These are phyloP conservation scores for Pyrenochaeta sp. DNA, from an alignment of 2,329 filamentous ascomycete species.

Conservation along the genomic window DNA sequence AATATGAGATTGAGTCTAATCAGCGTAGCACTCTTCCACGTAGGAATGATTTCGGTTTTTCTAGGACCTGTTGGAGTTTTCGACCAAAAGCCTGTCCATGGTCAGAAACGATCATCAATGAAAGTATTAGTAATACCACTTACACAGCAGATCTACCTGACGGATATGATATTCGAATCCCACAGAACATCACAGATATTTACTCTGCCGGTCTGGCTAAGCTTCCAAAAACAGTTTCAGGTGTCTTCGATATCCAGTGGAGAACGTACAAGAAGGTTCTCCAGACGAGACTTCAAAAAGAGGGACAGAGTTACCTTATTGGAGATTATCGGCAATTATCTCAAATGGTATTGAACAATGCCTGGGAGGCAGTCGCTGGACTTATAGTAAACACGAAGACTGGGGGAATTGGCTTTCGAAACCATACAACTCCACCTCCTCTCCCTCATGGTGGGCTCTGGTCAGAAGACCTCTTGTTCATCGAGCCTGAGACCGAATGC, in stretches of 20 bases:
- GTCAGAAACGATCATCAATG: slow-evolving; percentile 13
- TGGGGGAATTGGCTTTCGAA: slow-evolving; percentile 57
- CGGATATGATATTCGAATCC: slow-evolving; percentile 47
- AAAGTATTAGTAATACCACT: slow-evolving; percentile 24
- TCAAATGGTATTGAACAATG: slow-evolving; percentile 46
- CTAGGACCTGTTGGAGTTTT: slow-evolving; percentile 43
- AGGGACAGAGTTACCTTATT: slow-evolving; percentile 41
- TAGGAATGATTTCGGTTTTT: slow-evolving; percentile 45
- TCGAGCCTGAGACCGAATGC: slow-evolving; percentile 57
- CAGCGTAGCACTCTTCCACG: slow-evolving; percentile 11
- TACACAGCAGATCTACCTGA: slow-evolving; percentile 23
- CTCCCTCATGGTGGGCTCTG: slow-evolving; percentile 51
- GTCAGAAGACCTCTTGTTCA: slow-evolving; percentile 59
- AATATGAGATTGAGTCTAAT: background rate
- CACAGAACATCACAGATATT: slow-evolving; percentile 45
- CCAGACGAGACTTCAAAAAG: slow-evolving; percentile 26
- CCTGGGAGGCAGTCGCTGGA: slow-evolving; percentile 51
- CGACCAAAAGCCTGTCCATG: slow-evolving; percentile 32
- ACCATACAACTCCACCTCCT: slow-evolving; percentile 52
- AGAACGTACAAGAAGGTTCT: slow-evolving; percentile 31
- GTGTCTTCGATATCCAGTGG: slow-evolving; percentile 57
- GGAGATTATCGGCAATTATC: slow-evolving; percentile 43
- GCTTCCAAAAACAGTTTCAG: slow-evolving; percentile 47
- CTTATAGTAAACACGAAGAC: slow-evolving; percentile 53
- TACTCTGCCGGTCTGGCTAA: slow-evolving; percentile 50